Evolutionary conservation across 352 stramenopile genomes (phyloP), one percentile per base, ranked within the genome.

Genomic region (Pythium periplocum): DNA sequence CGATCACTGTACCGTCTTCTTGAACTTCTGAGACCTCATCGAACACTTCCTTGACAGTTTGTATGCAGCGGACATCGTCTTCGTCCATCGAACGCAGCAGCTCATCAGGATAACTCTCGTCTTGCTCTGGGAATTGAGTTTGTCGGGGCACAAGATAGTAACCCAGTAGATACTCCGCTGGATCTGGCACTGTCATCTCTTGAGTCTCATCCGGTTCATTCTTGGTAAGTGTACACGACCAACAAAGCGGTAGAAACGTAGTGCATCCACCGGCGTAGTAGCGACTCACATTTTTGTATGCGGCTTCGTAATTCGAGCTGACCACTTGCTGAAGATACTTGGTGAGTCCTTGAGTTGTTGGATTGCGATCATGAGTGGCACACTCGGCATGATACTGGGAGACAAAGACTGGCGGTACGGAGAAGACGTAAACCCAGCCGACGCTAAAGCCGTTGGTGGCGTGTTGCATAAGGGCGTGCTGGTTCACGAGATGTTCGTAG

Each of bases 81-180:
- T 48, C 45, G 41, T 59, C 54, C 55, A 87, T 66, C 3, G 73
- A 69, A 2, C 55, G 48, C 45, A 86, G 17, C 45, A 87, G 47
- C 31, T 84, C 68, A 12, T 81, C 66, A n/a, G 61, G 43, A 45
- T 68, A 82, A 30, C 64, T 58, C 4, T 73, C 68, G 36, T 87
- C 72, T 17, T 62, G 64, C n/a, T 87, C 77, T 0, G 68, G 70
- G 38, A 87, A 81, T 50, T 87, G 77, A 35, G 68, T 68, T 44
- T 86, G 68, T 44, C 77, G 68, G 0, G 77, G 77, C 17, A 81
- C 70, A 35, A 87, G 71, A 46, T 72, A 86, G 53, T 86, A 84
- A 0, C 70, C 77, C 4, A 87, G 7, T 1, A 84, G 31, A 38
- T 83, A 66, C 11, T 76, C 66, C 4, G 57, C 59, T 12, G 77